A percentile compares a stretch with the other conserved stretches of the same genome.
Evolutionary conservation across 139 green algal species (phyloP).

Genomic region (Zygnema circumcarinatum): DNA sequence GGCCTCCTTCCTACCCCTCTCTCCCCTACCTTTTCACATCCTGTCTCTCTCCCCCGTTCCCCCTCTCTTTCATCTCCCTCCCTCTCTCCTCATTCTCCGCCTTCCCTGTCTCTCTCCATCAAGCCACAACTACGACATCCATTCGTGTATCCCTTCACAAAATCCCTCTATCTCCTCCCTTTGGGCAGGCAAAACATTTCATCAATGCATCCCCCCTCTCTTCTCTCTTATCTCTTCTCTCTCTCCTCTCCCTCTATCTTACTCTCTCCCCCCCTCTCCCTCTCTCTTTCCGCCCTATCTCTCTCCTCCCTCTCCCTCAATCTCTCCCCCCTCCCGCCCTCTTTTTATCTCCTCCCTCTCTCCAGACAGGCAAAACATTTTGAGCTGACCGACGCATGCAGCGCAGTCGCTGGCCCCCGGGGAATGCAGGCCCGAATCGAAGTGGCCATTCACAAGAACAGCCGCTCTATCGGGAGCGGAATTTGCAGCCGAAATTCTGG

Average conservation of each 20-base stretch:
- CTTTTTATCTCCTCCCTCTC: background rate
- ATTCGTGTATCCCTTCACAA: no score
- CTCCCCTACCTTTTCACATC: no score
- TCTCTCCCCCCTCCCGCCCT: background rate
- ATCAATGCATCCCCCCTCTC: no score
- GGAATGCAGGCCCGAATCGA: conserved; percentile 31
- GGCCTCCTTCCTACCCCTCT: no score
- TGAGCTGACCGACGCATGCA: conserved; percentile 42
- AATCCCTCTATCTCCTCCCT: background rate
- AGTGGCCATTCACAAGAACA: conserved; percentile 56
- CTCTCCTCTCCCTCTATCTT: background rate
- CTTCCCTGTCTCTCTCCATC: background rate
- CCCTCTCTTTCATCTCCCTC: no score
- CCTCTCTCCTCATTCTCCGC: background rate
- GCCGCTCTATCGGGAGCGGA: background rate
- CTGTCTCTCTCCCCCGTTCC: no score
- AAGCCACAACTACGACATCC: no score
- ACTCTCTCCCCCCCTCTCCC: background rate
- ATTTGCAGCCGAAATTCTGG: conserved; percentile 5
- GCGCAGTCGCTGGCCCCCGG: conserved; percentile 51
- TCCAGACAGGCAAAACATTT: background rate
- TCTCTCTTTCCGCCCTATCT: background rate
- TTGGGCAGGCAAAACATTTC: background rate
- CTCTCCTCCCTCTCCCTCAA: background rate
- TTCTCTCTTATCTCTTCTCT: no score